Conservation (phyloP, 2,329 filamentous ascomycete genomes). For the Graphiopsis chlorocephala region DNA sequence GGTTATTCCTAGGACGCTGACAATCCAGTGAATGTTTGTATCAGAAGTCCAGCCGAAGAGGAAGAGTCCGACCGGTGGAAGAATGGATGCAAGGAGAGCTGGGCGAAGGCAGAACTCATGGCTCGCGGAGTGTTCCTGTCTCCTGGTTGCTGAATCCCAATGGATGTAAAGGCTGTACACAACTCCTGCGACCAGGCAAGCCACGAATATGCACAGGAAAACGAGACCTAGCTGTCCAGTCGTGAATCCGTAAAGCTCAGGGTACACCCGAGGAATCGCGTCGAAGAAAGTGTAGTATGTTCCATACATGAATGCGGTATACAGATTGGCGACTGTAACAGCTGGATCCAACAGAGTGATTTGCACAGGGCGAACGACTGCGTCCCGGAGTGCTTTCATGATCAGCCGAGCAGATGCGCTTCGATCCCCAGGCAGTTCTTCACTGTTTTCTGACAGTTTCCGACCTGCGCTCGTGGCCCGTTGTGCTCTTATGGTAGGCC, state of each 20-base stretch:
- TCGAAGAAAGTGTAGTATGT: slow-evolving; percentile 38
- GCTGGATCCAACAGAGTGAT: slow-evolving; percentile 35
- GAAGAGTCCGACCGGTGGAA: slow-evolving; percentile 32
- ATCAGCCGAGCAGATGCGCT: neutral
- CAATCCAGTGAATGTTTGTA: slow-evolving; percentile 39
- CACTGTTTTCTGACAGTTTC: too few relatives aligned
- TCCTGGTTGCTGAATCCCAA: neutral
- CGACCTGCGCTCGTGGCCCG: too few relatives aligned
- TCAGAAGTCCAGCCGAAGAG: slow-evolving; percentile 34
- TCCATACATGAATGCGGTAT: slow-evolving; percentile 34
- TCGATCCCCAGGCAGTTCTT: too few relatives aligned
- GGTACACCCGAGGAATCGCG: slow-evolving; percentile 42
- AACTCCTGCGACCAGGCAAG: neutral
- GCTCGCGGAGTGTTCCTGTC: neutral
- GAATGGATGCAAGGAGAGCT: slow-evolving; percentile 29
- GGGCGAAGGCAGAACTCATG: neutral
- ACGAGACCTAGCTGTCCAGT: slow-evolving; percentile 33
- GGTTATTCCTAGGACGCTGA: slow-evolving; percentile 39
- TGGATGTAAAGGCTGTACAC: neutral
- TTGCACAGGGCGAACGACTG: slow-evolving; percentile 18
- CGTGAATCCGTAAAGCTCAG: slow-evolving; percentile 40
- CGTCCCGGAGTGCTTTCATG: neutral
- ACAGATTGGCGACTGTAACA: slow-evolving; percentile 33
- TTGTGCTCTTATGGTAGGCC: slow-evolving; percentile 23
- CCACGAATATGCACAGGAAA: neutral